Evolutionary conservation across 2,329 filamentous ascomycete species (phyloP), one percentile per base, ranked within the genome.

Genomic region (Samsoniella hepiali): DNA sequence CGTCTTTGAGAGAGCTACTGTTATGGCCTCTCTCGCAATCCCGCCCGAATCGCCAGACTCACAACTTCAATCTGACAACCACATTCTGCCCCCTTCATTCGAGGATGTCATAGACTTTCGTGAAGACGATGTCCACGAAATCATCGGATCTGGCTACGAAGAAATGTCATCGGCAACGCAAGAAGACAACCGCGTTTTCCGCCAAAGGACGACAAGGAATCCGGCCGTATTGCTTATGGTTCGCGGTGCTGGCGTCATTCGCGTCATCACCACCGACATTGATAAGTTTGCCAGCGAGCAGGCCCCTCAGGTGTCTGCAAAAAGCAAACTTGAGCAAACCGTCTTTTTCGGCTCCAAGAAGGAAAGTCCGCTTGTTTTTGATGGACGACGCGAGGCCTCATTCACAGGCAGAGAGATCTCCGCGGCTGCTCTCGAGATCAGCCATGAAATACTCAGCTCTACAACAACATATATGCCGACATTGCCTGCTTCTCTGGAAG

Each of bases 261-360:
- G 87, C 58, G 75, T 90, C 49, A 79, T 84, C 22, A 81, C 84
- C 27, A 81, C 82, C 8, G 84, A 88, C 58, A 77, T 85, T 53
- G 82, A 86, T 66, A 84, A 82, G 64, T 87, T 89, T 69, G 81
- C 81, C 13, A 84, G 83, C 65, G 82, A 84, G 59, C 76, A 78
- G 60, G 81, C 85, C 5, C 86, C 85, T 1, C 77, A 81, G 67
- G 85, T 96, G 17, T 93, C 91, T 1, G 90, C 91, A 7, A 95
- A 92, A 76, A 91, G 88, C 76, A 97, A 95, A 76, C 83, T 99
- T 47, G 92, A 97, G 72, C 93, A 99, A 77, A 93, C 93, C 2
- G 90, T 98, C 1, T 98, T 97, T 76, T 98, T 92, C 72, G 93
- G 93, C 2, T 87, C 86, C 55, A 87, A 91, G 72, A 84, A 88